Base-by-base conservation (phyloP, 1,284 basidiomycete genomes). In the Sphagnurus paluster region DNA sequence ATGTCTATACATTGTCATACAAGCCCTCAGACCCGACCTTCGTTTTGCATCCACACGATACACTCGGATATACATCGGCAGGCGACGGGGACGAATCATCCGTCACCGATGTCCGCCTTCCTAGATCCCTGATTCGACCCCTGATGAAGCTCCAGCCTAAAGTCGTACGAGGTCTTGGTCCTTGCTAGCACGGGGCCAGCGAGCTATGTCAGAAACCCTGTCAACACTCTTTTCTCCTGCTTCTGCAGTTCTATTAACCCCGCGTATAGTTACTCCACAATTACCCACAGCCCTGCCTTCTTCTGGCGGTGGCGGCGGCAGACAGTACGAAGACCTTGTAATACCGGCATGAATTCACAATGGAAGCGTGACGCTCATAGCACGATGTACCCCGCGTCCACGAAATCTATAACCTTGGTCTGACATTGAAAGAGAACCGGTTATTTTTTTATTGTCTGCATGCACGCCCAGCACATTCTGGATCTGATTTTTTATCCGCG, bases 31-130 rank as follows among this genome's bases (percentile, higher is more conserved):
- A 45, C 14, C 17, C 25, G 13, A 30, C 41, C 46, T 43, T n/a
- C n/a, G 28, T 39, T 32, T 38, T 26, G 43, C 19, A 26, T 28
- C 37, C 39, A 39, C 21, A 48, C 32, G 32, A 37, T 20, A 20
- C 5, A n/a, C 32, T 51, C 53, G 55, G 53, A 37, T 35, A 41
- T 51, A 47, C 33, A 38, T 51, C 50, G 55, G 53, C 20, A 14
- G 37, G 42, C 46, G 21, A 38, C 19, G 17, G 36, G n/a, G 20
- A 37, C 16, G 14, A 25, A 28, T 45, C 39, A 41, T 16, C 40
- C 29, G 29, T 14, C 40, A 11, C 26, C n/a, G n/a, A 32, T n/a
- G 19, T 34, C 41, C 44, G 29, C 28, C 28, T 40, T 30, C 36
- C 24, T 42, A 39, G 48, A 55, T 49, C 42, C 44, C 37, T 39